Evolutionary conservation across 768 basidiomycete species (phyloP).

Genomic region (Panellus pusillus): DNA sequence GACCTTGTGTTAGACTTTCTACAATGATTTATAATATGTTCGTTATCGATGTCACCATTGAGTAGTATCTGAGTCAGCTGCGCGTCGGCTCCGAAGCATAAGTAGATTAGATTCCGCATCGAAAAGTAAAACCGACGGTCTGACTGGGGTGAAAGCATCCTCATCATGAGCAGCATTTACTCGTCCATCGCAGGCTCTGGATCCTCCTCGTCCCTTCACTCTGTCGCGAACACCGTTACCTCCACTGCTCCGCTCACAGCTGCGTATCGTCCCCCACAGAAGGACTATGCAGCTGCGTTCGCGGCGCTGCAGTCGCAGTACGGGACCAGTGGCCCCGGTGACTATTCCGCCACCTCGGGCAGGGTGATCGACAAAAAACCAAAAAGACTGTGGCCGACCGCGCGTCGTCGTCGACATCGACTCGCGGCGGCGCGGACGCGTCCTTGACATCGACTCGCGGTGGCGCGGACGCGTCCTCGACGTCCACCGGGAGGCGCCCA

Average conservation of each 20-base stretch:
- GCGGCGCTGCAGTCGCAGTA: conserved; percentile 37
- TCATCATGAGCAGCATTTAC: conserved; percentile 1
- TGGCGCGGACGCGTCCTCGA: too few species aligned
- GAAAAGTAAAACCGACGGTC: neutral
- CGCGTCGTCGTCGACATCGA: too few species aligned
- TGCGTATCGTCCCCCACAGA: conserved; percentile 25
- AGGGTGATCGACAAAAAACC: conserved; percentile 8
- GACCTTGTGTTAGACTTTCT: too few species aligned
- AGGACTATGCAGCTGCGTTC: conserved; percentile 39
- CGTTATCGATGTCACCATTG: too few species aligned
- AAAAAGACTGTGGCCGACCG: neutral
- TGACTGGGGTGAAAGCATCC: neutral
- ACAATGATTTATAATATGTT: too few species aligned
- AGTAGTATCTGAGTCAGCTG: too few species aligned
- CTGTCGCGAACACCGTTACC: conserved; percentile 21
- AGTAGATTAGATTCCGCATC: neutral
- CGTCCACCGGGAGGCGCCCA: too few species aligned
- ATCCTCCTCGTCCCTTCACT: conserved; percentile 13
- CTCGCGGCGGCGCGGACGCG: too few species aligned
- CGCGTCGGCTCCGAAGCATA: too few species aligned
- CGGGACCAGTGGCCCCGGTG: conserved; percentile 26
- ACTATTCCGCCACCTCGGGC: too few species aligned
- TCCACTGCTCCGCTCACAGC: conserved; percentile 22
- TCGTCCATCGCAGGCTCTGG: conserved; percentile 9
- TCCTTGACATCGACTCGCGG: too few species aligned